Conservation (phyloP, 441 rosid species). For the Euphorbia corollata region DNA sequence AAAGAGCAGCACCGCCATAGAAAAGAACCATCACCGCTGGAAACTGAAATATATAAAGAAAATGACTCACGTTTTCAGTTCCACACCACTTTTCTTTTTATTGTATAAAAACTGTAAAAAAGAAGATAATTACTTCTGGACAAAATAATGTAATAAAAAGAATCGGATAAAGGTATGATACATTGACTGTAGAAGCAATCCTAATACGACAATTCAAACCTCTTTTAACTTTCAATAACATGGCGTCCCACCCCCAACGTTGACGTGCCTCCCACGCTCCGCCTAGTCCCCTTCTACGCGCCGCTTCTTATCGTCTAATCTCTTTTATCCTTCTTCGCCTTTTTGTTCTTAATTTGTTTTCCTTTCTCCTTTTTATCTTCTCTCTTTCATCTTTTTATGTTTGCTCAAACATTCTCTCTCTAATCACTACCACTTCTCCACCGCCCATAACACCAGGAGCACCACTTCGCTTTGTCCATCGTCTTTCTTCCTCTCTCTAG, state of each 20-base stretch:
- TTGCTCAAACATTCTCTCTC: conserved; percentile 1
- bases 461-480: conserved; percentile 8
- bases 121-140: no score
- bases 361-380: background rate
- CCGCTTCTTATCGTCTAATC: background rate
- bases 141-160: no score
- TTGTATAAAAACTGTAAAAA: no score
- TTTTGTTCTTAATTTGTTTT: background rate
- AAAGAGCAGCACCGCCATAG: no score
- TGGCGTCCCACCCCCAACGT: background rate
- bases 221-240: background rate
- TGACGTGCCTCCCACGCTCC: conserved; percentile 14
- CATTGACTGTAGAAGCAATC: no score
- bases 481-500: background rate
- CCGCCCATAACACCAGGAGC: conserved; percentile 8
- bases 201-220: conserved; percentile 9
- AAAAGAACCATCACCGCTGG: no score
- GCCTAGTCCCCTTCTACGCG: conserved; percentile 6
- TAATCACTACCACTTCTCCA: conserved; percentile 7
- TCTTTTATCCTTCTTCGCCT: background rate
- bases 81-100: no score
- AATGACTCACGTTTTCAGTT: no score
- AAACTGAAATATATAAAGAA: no score
- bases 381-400: background rate
- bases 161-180: no score